A percentile compares a stretch with the other conserved stretches of the same genome.
Evolutionary conservation across 140 eudicot genomes (phyloP).

Genomic region (Stevia rebaudiana): DNA sequence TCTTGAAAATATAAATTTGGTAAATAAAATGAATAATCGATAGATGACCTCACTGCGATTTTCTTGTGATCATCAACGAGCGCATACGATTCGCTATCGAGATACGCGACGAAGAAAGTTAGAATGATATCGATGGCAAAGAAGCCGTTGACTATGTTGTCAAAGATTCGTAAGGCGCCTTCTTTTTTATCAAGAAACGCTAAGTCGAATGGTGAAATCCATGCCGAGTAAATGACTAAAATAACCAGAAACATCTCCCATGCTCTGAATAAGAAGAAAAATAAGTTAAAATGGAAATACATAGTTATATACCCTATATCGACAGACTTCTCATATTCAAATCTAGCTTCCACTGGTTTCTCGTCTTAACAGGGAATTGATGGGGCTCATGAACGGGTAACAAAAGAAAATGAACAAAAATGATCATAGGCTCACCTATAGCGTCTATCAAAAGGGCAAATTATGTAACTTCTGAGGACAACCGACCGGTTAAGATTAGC

Average conservation of each 20-base stretch:
- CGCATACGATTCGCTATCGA: slow-evolving; percentile 64
- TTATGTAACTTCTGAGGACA: slow-evolving; percentile 35
- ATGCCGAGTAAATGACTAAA: slow-evolving; percentile 79
- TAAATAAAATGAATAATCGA: neutral
- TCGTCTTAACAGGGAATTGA: neutral
- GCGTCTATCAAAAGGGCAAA: slow-evolving; percentile 68
- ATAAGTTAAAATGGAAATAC: slow-evolving; percentile 10
- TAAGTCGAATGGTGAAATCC: slow-evolving; percentile 88
- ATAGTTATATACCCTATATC: no score
- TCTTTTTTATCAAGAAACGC: slow-evolving; percentile 63
- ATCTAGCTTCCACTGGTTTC: neutral
- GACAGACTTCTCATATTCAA: no score
- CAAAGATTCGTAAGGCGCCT: slow-evolving; percentile 57
- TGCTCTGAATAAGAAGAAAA: slow-evolving; percentile 52
- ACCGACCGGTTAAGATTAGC: slow-evolving; percentile 57
- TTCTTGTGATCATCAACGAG: slow-evolving; percentile 73
- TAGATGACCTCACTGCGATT: slow-evolving; percentile 67
- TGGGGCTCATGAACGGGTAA: neutral
- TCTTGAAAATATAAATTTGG: neutral
- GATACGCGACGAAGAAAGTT: slow-evolving; percentile 94
- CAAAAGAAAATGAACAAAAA: neutral
- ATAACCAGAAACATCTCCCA: slow-evolving; percentile 88
- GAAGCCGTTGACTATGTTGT: slow-evolving; percentile 85
- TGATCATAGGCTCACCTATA: slow-evolving; percentile 51
- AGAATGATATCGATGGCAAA: slow-evolving; percentile 82